Conservation (phyloP, 2,329 filamentous ascomycete species). For the Xylaria sp. region DNA sequence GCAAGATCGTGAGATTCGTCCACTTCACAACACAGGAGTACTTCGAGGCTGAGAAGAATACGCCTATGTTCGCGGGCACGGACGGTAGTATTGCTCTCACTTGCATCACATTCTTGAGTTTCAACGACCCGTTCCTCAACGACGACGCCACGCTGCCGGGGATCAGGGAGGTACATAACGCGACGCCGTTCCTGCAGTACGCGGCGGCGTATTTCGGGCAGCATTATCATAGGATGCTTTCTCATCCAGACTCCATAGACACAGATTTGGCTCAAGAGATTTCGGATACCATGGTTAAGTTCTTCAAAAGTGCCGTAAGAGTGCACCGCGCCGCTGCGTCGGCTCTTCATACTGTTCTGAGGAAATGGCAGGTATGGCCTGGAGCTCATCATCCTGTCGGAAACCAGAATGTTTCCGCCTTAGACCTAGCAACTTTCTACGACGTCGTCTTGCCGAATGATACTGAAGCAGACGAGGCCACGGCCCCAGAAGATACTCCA, state of each 20-base stretch:
- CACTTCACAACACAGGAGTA: constrained; percentile 58
- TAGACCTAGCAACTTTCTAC: constrained; percentile 22
- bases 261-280: constrained; percentile 4
- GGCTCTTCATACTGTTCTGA: constrained; percentile 13
- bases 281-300: constrained; percentile 6
- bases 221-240: constrained; percentile 28
- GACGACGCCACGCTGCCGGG: constrained; percentile 20
- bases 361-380: constrained; percentile 24
- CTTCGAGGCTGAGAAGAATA: constrained; percentile 44
- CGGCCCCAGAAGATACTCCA: neutral
- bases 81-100: neutral
- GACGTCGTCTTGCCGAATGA: constrained; percentile 10
- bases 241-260: constrained; percentile 7
- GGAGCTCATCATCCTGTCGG: constrained; percentile 15
- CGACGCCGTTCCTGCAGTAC: constrained; percentile 26
- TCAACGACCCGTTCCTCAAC: constrained; percentile 21
- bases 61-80: constrained; percentile 19
- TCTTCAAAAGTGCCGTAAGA: constrained; percentile 6
- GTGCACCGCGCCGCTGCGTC: constrained; percentile 27
- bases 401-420: constrained; percentile 21
- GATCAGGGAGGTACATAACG: constrained; percentile 13
- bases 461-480: neutral
- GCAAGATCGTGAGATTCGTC: constrained; percentile 51
- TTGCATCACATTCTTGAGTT: constrained; percentile 7
- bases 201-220: constrained; percentile 21